Base-by-base conservation (phyloP, 2,329 filamentous ascomycete genomes). In the Calonectria pteridis region DNA sequence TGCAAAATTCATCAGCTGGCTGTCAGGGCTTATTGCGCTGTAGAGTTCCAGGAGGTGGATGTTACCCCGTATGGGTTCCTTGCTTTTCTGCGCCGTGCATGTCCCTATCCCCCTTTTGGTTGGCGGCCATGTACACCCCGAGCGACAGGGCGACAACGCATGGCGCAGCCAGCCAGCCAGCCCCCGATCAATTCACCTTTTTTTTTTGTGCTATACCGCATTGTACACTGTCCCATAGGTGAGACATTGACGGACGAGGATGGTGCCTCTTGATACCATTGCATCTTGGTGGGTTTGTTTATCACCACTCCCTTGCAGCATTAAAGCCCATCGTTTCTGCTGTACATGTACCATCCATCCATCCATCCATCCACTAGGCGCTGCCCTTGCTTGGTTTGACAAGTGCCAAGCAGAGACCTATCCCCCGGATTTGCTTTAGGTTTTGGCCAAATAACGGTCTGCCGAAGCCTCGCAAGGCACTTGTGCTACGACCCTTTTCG, bases 41-140 rank as follows among this genome's bases (percentile, higher is more conserved):
- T 50, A 55, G 62, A 70, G 58, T 51, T 64, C 23, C 33, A 70
- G 67, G 67, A 70, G 58, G 58, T 70, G 67, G 53, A 28, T 59
- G 67, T 65, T 53, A 70, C 67, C 59, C 50, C 43, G 43, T 62
- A 72, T 67, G 29, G 55, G 55, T 40, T 62, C 55, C 55, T 37
- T 72, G 43, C 53, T 58, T 72, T 55, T 49, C 58, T 59, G 20
- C 50, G 18, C 69, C 63, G 46, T 46, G 35, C 64, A 50, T 49
- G 26, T 64, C 50, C 49, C 70, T 67, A 63, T 68, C 16, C 65
- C 70, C 23, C 53, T 68, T 72, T 55, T 28, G 49, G 64, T 62
- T 62, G 55, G 55, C 55, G 35, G 55, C 55, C 23, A 49, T 35
- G 64, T 68, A 59, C 70, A 55, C 53, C 55, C 70, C 64, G 55